Evolutionary conservation across 768 basidiomycete species (phyloP).

Genomic region (Trametes maxima): DNA sequence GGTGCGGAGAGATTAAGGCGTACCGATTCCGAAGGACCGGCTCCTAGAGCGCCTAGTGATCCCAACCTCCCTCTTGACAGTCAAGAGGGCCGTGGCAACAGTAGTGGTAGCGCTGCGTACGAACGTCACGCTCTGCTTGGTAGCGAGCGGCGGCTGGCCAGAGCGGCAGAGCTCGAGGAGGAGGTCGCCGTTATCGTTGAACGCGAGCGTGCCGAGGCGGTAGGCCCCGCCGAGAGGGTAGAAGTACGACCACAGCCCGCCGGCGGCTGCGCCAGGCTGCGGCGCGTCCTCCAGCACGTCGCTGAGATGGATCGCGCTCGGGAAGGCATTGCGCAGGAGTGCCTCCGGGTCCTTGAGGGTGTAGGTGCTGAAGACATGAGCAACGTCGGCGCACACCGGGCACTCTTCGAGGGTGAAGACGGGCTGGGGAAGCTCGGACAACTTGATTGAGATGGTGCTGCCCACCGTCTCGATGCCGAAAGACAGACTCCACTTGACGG

Average conservation of each 20-base stretch:
- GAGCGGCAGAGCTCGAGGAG: slow-evolving; percentile 17
- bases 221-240: slow-evolving; percentile 15
- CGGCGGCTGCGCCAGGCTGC: slow-evolving; percentile 2
- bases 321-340: slow-evolving; percentile 5
- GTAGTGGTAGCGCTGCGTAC: too few relatives aligned
- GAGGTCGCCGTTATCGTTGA: slow-evolving; percentile 27
- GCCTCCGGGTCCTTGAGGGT: slow-evolving; percentile 22
- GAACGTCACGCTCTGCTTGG: neutral
- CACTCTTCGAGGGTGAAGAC: slow-evolving; percentile 16
- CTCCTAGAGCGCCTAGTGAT: too few relatives aligned
- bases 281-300: neutral
- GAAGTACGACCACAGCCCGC: slow-evolving; percentile 20
- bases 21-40: too few relatives aligned
- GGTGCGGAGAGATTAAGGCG: too few relatives aligned
- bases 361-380: neutral
- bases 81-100: too few relatives aligned
- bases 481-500: neutral
- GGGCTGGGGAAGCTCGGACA: neutral
- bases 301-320: slow-evolving; percentile 1
- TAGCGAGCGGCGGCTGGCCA: neutral
- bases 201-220: slow-evolving; percentile 19
- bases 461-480: slow-evolving; percentile 2
- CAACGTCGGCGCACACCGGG: neutral
- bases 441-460: slow-evolving; percentile 1
- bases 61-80: too few relatives aligned